Percentiles rank a stretch among this genome's conserved stretches.
Conservation (phyloP, 257 asterid species). For the Rehmannia glutinosa region DNA sequence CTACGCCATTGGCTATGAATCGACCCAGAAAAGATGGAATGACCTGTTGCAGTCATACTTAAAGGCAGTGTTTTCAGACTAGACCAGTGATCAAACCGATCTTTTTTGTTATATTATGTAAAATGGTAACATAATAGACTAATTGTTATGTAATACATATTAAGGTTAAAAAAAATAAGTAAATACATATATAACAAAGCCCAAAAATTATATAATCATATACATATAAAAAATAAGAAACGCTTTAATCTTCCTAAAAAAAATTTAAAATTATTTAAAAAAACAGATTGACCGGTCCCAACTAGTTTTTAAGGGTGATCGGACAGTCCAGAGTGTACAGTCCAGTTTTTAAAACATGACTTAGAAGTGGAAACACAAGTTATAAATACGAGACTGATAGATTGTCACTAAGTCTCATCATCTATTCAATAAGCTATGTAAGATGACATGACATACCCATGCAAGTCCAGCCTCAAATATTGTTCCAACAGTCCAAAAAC, state of each 20-base stretch:
- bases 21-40: too few species aligned
- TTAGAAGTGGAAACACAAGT: background rate
- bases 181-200: background rate
- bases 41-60: too few species aligned
- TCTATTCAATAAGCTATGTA: background rate
- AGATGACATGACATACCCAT: conserved; percentile 34
- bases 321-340: background rate
- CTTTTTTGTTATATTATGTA: background rate
- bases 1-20: too few species aligned
- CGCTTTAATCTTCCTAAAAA: background rate
- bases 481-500: conserved; percentile 55
- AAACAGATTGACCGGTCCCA: too few species aligned
- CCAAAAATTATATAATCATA: background rate
- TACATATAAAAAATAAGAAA: background rate
- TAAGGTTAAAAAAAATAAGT: background rate
- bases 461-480: conserved; percentile 51
- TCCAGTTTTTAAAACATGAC: background rate
- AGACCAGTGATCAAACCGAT: too few species aligned
- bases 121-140: background rate
- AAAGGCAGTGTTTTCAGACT: too few species aligned
- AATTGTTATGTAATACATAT: background rate
- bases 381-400: background rate
- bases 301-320: too few species aligned
- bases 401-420: background rate
- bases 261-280: too few species aligned